Percentiles rank a stretch among this genome's conserved stretches.
These are phyloP conservation scores for Penicillium sp. DNA, from an alignment of 2,329 filamentous ascomycete species.

Conservation along the genomic window DNA sequence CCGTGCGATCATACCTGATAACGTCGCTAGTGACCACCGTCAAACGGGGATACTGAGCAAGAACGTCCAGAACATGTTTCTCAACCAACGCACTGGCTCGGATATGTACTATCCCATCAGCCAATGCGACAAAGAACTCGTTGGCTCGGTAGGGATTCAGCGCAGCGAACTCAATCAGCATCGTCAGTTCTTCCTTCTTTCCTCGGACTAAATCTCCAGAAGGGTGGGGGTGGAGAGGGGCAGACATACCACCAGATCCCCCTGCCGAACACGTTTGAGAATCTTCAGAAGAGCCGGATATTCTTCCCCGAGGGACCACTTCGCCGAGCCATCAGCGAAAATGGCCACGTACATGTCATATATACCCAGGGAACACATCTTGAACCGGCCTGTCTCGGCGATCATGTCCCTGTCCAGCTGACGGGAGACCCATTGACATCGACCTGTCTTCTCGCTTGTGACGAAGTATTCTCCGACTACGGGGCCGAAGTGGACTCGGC, in stretches of 20 bases:
- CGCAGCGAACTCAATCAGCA: neutral
- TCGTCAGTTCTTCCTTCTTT: neutral
- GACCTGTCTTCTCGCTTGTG: neutral
- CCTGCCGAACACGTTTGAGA: neutral
- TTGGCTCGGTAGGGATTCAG: slow-evolving; percentile 6
- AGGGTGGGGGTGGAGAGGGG: neutral
- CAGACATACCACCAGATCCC: slow-evolving; percentile 6
- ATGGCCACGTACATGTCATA: slow-evolving; percentile 4
- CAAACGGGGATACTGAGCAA: slow-evolving; percentile 3
- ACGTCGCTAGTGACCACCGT: slow-evolving; percentile 2
- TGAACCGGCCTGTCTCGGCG: neutral
- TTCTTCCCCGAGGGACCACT: neutral
- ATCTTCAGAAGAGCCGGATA: slow-evolving; percentile 5
- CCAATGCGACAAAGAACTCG: slow-evolving; percentile 8
- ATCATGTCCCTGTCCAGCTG: neutral
- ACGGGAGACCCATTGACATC: neutral
- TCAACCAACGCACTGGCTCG: slow-evolving; percentile 6
- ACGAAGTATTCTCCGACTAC: neutral
- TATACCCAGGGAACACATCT: slow-evolving; percentile 1
- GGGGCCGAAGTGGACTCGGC: slow-evolving; percentile 1
- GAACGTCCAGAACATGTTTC: slow-evolving; percentile 3
- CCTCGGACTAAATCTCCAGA: too few species aligned
- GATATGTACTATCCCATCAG: slow-evolving; percentile 10
- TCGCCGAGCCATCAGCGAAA: slow-evolving; percentile 2
- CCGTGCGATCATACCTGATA: neutral